A percentile compares a stretch with the other conserved stretches of the same genome.
These are phyloP conservation scores for Cladophialophora exuberans DNA, from an alignment of 2,329 filamentous ascomycete genomes.

Conservation along the genomic window DNA sequence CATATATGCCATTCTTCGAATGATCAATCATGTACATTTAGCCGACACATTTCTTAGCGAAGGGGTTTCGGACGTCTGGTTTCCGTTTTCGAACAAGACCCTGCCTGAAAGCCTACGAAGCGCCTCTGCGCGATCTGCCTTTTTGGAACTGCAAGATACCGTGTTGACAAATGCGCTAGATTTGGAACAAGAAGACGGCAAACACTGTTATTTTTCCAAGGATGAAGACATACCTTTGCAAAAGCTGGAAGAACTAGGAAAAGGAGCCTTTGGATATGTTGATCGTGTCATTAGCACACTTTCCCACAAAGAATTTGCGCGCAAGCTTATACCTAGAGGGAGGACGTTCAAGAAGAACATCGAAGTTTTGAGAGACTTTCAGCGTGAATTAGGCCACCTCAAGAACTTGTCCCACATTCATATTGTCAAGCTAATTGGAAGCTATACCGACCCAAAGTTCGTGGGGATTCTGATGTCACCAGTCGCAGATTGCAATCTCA, in stretches of 20 bases:
- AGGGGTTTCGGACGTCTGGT: not conserved
- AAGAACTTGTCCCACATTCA: slow-evolving; percentile 38
- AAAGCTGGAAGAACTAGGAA: slow-evolving; percentile 28
- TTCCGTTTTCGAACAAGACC: not conserved
- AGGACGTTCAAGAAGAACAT: slow-evolving; percentile 28
- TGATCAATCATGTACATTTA: not conserved
- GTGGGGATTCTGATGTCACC: slow-evolving; percentile 39
- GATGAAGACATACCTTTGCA: slow-evolving; percentile 27
- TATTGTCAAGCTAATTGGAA: slow-evolving; percentile 37
- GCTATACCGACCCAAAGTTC: slow-evolving; percentile 38
- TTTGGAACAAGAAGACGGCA: slow-evolving; percentile 26
- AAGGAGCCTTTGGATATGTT: slow-evolving; percentile 32
- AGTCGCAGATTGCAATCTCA: slow-evolving; percentile 31
- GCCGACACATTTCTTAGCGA: not conserved
- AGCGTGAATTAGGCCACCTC: slow-evolving; percentile 35
- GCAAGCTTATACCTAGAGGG: slow-evolving; percentile 36
- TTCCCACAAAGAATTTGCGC: slow-evolving; percentile 36
- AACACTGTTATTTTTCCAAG: slow-evolving; percentile 23
- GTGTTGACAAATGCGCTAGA: slow-evolving; percentile 13
- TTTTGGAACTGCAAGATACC: not conserved
- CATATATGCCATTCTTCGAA: not conserved
- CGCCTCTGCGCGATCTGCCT: not conserved
- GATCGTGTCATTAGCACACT: slow-evolving; percentile 31
- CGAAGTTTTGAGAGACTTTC: slow-evolving; percentile 33
- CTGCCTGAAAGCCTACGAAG: not conserved